phyloP scores from a whole-genome alignment of 352 stramenopile genomes.

The Pythium myriotylum region DNA sequence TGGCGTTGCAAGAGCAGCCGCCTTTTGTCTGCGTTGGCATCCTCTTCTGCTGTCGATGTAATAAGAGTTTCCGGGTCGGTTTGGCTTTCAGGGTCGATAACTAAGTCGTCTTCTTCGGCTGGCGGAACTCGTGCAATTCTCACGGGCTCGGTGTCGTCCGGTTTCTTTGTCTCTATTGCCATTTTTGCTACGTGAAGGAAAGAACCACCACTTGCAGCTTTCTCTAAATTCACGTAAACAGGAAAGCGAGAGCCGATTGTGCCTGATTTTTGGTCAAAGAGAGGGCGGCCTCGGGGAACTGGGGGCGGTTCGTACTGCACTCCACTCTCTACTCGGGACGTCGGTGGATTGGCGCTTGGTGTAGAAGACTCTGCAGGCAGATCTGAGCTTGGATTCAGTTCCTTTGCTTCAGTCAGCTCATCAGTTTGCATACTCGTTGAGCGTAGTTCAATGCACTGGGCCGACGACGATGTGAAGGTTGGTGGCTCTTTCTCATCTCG shows the following conservation, averaged over 20 bases:
- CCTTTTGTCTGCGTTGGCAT: background rate
- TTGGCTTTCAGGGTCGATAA: too few relatives aligned
- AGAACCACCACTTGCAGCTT: background rate
- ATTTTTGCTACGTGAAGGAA: slow-evolving; percentile 17
- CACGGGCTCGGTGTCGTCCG: too few relatives aligned
- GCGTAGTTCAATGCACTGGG: slow-evolving; percentile 16
- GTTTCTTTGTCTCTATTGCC: background rate
- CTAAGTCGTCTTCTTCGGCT: too few relatives aligned
- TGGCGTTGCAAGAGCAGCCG: slow-evolving; percentile 9
- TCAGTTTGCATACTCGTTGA: slow-evolving; percentile 23
- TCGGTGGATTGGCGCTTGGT: too few relatives aligned
- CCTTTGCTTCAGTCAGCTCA: too few relatives aligned
- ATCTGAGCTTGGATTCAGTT: background rate
- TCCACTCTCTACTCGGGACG: background rate
- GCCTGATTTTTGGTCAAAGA: too few relatives aligned
- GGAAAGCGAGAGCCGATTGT: slow-evolving; percentile 15
- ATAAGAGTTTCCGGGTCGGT: too few relatives aligned
- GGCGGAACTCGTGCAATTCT: too few relatives aligned
- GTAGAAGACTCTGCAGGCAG: too few relatives aligned
- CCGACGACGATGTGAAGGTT: background rate
- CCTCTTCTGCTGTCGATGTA: background rate
- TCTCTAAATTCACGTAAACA: slow-evolving; percentile 23
- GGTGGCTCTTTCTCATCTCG: background rate
- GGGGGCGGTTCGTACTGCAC: background rate
- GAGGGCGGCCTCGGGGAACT: too few relatives aligned